Conservation (phyloP, 345 rosid genomes). For the Aquilaria malaccensis region DNA sequence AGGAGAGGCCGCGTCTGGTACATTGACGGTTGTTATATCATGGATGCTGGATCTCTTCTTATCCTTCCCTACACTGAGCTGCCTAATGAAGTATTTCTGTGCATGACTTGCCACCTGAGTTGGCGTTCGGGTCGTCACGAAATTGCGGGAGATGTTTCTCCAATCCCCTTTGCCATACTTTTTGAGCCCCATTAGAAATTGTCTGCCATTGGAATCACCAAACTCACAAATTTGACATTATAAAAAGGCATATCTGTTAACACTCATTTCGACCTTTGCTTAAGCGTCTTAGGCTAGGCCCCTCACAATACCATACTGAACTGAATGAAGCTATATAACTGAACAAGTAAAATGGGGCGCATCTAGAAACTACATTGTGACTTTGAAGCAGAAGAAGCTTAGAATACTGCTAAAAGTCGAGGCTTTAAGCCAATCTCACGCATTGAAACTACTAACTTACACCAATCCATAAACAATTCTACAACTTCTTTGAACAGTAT, state of each 20-base stretch:
- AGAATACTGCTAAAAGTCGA: no score
- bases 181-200: slow-evolving; percentile 82
- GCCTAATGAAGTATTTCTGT: slow-evolving; percentile 92
- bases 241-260: no score
- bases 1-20: slow-evolving; percentile 43
- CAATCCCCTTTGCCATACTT: slow-evolving; percentile 98
- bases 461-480: no score
- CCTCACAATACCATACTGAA: no score
- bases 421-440: no score
- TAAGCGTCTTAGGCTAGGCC: no score
- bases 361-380: background rate
- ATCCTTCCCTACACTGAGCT: slow-evolving; percentile 85
- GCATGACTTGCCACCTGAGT: slow-evolving; percentile 99
- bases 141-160: slow-evolving; percentile 92
- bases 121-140: slow-evolving; percentile 81
- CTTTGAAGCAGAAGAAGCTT: background rate
- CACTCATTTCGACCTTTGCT: no score
- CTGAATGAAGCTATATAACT: no score
- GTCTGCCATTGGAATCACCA: slow-evolving; percentile 40
- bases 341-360: no score
- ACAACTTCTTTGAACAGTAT: slow-evolving; percentile 5
- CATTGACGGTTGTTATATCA: slow-evolving; percentile 81
- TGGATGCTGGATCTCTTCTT: slow-evolving; percentile 97
- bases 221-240: background rate
- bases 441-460: no score